Percentiles rank a stretch among this genome's conserved stretches.
Conservation (phyloP, 805 yeast genomes). For the Candida qinlingensis region DNA sequence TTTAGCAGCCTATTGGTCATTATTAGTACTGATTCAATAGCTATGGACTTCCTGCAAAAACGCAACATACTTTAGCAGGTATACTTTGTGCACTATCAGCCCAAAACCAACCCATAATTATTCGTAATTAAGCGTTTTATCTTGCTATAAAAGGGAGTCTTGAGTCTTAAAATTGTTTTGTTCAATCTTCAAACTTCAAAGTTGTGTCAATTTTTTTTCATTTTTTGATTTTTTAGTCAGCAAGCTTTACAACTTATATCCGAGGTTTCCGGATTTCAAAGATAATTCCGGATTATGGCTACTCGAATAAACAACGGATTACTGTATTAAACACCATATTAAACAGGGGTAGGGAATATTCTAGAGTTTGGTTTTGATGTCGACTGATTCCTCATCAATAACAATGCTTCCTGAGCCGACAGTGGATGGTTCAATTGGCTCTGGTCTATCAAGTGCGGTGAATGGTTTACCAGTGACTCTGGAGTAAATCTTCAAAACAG, state of each 20-base stretch:
- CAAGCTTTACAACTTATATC: background rate
- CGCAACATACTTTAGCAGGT: background rate
- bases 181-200: too few species aligned
- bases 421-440: background rate
- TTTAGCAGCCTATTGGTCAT: conserved; percentile 8
- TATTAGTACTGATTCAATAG: too few species aligned
- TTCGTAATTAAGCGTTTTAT: background rate
- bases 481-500: conserved; percentile 22
- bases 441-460: conserved; percentile 31
- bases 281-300: too few species aligned
- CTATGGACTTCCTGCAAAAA: too few species aligned
- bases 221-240: conserved; percentile 1
- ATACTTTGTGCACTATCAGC: conserved; percentile 35
- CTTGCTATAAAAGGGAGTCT: background rate
- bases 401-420: background rate
- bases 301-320: too few species aligned
- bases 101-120: conserved; percentile 88
- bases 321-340: too few species aligned
- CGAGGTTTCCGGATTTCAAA: background rate
- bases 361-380: background rate
- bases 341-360: background rate
- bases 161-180: too few species aligned
- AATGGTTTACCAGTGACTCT: conserved; percentile 21
- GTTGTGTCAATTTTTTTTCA: background rate
- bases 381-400: conserved; percentile 4